Evolutionary conservation across 352 stramenopile species (phyloP).

Genomic region (Phytophthora citrophthora): DNA sequence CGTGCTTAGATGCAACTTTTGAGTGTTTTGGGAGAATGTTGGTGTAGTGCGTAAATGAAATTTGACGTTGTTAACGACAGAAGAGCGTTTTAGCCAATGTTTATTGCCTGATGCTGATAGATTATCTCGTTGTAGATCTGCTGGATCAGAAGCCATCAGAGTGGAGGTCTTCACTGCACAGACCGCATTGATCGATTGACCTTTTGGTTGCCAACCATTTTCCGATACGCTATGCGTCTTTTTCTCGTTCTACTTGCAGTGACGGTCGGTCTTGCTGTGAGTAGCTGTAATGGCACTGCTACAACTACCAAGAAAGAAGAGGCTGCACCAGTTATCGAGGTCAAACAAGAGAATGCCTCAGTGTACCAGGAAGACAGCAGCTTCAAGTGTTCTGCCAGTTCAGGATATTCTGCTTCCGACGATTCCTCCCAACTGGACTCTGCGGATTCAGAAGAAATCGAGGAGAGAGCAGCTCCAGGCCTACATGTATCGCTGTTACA

Average conservation of each 20-base stretch:
- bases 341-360: not conserved
- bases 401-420: not conserved
- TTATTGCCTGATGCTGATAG: not conserved
- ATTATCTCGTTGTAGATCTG: not conserved
- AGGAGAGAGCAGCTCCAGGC: not conserved
- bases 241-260: not conserved
- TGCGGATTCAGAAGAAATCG: not conserved
- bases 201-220: not conserved
- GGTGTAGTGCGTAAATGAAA: conserved; percentile 28
- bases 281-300: not conserved
- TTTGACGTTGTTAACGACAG: conserved; percentile 12
- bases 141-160: not conserved
- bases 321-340: not conserved
- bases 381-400: not conserved
- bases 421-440: not conserved
- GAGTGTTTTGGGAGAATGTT: conserved; percentile 12
- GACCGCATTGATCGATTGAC: not conserved
- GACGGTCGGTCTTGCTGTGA: not conserved
- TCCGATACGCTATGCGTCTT: not conserved
- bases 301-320: not conserved
- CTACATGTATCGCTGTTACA: not conserved
- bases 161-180: not conserved
- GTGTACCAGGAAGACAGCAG: not conserved
- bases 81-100: not conserved
- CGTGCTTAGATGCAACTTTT: conserved; percentile 21